Percentiles rank a stretch among this genome's conserved stretches.
Evolutionary conservation across 2,329 filamentous ascomycete genomes (phyloP).

Genomic region (Atkinsonella hypoxylon): DNA sequence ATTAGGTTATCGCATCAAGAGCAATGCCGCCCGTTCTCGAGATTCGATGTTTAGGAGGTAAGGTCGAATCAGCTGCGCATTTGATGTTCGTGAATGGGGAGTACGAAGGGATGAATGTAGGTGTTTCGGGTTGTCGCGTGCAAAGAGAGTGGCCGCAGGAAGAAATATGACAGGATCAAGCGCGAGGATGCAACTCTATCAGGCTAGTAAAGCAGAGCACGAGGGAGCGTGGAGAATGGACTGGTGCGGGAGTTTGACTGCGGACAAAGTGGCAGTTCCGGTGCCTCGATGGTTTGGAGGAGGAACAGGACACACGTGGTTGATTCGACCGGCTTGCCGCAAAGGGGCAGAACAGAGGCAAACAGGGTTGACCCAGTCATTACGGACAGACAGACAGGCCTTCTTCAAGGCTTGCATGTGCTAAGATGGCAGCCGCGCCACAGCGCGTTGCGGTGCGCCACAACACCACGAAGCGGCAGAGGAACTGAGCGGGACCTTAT

Average conservation of each 20-base stretch:
- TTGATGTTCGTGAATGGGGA: not conserved
- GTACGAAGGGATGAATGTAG: not conserved
- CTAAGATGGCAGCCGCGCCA: too few relatives aligned
- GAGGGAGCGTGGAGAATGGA: not conserved
- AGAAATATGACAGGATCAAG: not conserved
- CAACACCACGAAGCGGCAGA: too few relatives aligned
- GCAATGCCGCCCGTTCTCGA: not conserved
- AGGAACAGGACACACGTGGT: constrained; percentile 6
- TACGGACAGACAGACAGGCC: too few relatives aligned
- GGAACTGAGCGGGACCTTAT: too few relatives aligned
- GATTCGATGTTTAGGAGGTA: not conserved
- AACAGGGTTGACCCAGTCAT: too few relatives aligned
- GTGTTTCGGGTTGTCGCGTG: not conserved
- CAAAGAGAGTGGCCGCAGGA: not conserved
- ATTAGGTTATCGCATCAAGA: too few relatives aligned
- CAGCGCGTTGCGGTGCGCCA: too few relatives aligned
- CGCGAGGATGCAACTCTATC: not conserved
- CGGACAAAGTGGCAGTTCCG: not conserved
- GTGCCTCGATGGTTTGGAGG: not conserved
- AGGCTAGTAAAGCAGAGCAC: not conserved
- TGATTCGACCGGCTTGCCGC: too few relatives aligned
- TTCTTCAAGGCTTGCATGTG: too few relatives aligned
- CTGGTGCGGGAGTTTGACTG: constrained; percentile 1
- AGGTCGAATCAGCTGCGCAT: not conserved
- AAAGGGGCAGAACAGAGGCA: too few relatives aligned